Evolutionary conservation across 2,329 filamentous ascomycete genomes (phyloP).

Genomic region (Juglanconis juglandina): DNA sequence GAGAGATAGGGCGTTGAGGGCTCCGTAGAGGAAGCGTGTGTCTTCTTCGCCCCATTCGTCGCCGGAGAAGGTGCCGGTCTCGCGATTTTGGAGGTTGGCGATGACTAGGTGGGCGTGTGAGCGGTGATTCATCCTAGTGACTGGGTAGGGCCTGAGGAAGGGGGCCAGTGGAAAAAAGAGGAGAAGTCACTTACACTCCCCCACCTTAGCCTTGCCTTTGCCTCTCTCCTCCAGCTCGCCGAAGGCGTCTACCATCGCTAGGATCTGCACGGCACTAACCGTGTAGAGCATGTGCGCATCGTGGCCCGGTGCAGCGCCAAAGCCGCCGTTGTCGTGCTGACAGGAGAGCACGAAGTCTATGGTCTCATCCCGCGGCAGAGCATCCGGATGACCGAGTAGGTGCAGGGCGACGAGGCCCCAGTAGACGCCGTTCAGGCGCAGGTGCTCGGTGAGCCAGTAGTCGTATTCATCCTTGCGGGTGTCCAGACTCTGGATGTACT

Average conservation of each 20-base stretch:
- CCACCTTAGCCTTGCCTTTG: constrained; percentile 69
- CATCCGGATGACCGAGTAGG: constrained; percentile 76
- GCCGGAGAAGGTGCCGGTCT: constrained; percentile 84
- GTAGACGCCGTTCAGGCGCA: constrained; percentile 92
- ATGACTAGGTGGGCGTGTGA: constrained; percentile 55
- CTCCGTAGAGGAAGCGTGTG: constrained; percentile 89
- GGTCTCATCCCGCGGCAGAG: constrained; percentile 73
- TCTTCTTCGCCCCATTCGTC: constrained; percentile 97
- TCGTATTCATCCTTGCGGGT: constrained; percentile 90
- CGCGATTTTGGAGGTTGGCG: constrained; percentile 72
- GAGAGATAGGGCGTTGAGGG: constrained; percentile 84
- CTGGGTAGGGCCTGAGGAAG: constrained; percentile 6
- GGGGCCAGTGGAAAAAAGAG: neutral
- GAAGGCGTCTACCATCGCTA: constrained; percentile 81
- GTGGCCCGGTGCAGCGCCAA: constrained; percentile 89
- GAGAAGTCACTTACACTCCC: constrained; percentile 62
- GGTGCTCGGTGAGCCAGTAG: constrained; percentile 96
- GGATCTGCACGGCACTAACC: constrained; percentile 88
- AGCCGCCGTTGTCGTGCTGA: constrained; percentile 82
- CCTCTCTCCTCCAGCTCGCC: constrained; percentile 73
- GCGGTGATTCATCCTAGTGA: neutral
- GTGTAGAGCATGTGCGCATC: constrained; percentile 97
- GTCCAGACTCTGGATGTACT: constrained; percentile 90
- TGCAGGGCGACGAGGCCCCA: constrained; percentile 91
- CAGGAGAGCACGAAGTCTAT: constrained; percentile 96